Evolutionary conservation across 805 yeast species (phyloP), one percentile per base, ranked within the genome.

Genomic region (Metschnikowia chrysomelidarum): DNA sequence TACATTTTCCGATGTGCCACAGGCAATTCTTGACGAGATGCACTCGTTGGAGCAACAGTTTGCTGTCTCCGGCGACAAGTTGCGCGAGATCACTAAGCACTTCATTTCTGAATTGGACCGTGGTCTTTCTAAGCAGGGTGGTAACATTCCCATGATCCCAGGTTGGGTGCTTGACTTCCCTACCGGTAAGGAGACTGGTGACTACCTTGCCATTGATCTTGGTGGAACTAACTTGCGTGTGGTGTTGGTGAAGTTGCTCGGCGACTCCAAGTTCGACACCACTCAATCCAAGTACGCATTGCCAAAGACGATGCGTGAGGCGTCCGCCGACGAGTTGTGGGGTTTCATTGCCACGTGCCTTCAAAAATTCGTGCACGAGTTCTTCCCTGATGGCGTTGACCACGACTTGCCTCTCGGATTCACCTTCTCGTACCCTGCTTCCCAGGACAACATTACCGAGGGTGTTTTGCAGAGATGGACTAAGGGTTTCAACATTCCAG

Each of bases 151-250:
- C 43, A 91, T 91, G 98, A 88, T 83, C 57, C 95, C 95, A 30
- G 86, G 94, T 44, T 91, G 97, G 97, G 97, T 91, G 37, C 70
- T 88, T 73, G 94, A 84, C 55, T 83, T 71, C 70, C 97, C 98
- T 47, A 82, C 91, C 32, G 98, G 98, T 47, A 67, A 78, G 49
- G 98, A 91, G 63, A 75, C 73, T 26, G 98, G 98, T 47, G 81
- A 87, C 49, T 91, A 75, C 64, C 67, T 91, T 58, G 97, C 98
- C 34, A 83, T 93, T 42, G 98, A 91, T 62, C 75, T 91, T 67
- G 98, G 98, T 60, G 98, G 98, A 44, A 91, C 98, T 44, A 91
- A 91, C 69, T 74, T 91, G 62, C 80, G 98, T 61, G 95, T 88
- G 31, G 96, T 91, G 40, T 75, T 83, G 57, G 91, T 91, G 54